Base-by-base conservation (phyloP, 768 basidiomycete species). In the Galerina sulciceps region DNA sequence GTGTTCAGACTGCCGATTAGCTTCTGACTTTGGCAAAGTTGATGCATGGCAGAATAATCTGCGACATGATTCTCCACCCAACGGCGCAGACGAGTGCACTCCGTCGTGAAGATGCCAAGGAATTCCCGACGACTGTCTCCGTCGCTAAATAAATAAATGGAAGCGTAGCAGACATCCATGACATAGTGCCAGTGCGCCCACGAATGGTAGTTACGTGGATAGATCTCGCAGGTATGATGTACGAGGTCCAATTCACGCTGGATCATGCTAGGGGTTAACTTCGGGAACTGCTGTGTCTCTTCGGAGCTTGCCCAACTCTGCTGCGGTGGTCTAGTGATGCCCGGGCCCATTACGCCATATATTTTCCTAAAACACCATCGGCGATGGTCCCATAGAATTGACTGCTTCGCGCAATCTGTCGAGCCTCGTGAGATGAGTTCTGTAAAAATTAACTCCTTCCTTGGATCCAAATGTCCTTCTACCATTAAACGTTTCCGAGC, bases 201-300 rank as follows among this genome's bases (percentile, higher is more conserved):
- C 4, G 87, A 88, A 69, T 87, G 83, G 67, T 91, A 91, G 65
- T 91, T 91, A 13, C 90, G 83, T 9, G 86, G 85, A 66, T 90
- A 88, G 5, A 77, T 70, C 63, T 85, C 83, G 71, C 85, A 86
- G 31, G 87, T 83, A 36, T 70, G 69, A 38, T 77, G 70, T 13
- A 80, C 72, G 47, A 85, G 63, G 6, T 65, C 65, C 40, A 89
- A 74, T 67, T 91, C 90, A n/a, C 67, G 58, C 42, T 68, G 68
- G 43, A 86, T 65, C 34, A 63, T 65, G 0, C 69, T 65, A 18
- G 73, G 68, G 20, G 78, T 65, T 44, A 87, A 63, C 49, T 69
- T 67, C 49, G 75, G 75, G 62, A 73, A 65, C 36, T 57, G 49
- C 51, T 57, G 57, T 46, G 61, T 51, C 60, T 71, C 73, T 62